Evolutionary conservation across 805 yeast genomes (phyloP).

Genomic region (Saccharomyces paradoxus): DNA sequence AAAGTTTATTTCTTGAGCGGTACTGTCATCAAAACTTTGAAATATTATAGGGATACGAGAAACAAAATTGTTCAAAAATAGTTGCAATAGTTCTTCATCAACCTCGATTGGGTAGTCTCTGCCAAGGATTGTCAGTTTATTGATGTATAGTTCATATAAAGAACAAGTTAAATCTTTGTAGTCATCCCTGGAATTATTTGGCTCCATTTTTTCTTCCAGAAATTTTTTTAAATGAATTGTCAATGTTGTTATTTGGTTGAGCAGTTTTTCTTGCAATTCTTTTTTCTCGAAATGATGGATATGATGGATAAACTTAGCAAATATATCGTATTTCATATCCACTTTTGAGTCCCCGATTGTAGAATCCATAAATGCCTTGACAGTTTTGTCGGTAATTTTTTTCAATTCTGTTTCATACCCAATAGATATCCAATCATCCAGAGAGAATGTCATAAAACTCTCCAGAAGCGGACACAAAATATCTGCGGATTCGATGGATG

Average conservation of each 20-base stretch:
- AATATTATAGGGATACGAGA: conserved; percentile 9
- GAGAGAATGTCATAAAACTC: conserved; percentile 19
- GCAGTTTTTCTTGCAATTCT: conserved; percentile 21
- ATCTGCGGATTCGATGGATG: conserved; percentile 19
- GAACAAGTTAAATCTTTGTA: conserved; percentile 9
- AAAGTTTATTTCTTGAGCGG: conserved; percentile 16
- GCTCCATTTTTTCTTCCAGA: conserved; percentile 13
- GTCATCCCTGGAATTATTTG: conserved; percentile 2
- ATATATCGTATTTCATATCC: conserved; percentile 10
- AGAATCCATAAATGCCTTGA: conserved; percentile 17
- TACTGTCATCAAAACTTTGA: conserved; percentile 6
- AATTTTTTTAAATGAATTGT: conserved; percentile 18
- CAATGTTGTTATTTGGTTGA: conserved; percentile 16
- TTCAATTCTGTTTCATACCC: conserved; percentile 19
- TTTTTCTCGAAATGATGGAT: conserved; percentile 15
- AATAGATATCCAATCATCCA: conserved; percentile 27
- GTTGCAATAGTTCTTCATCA: conserved; percentile 11
- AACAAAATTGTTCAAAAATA: conserved; percentile 14
- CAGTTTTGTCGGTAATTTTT: conserved; percentile 12
- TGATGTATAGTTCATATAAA: conserved; percentile 19
- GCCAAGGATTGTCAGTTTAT: conserved; percentile 24
- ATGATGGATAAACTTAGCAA: conserved; percentile 15
- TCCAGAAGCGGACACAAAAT: conserved; percentile 18
- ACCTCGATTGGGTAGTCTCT: conserved; percentile 22
- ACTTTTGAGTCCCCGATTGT: conserved; percentile 5